A percentile compares a stretch with the other conserved stretches of the same genome.
Conservation (phyloP, 495 filamentous ascomycete genomes). For the Articulospora tetracladia region DNA sequence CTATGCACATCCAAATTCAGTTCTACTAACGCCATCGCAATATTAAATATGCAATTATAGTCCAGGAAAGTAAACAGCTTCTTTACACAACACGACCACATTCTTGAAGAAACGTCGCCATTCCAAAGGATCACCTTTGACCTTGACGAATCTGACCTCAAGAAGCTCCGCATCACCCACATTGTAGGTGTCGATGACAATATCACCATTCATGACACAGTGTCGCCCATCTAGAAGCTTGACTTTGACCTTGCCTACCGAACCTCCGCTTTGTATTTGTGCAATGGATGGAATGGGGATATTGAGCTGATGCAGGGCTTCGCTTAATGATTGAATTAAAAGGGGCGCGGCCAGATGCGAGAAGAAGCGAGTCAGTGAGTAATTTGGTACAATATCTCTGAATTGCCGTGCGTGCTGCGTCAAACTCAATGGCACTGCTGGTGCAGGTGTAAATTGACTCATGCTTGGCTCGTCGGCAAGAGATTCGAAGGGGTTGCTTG, state of each 20-base stretch:
- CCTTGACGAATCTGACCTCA: constrained; percentile 89
- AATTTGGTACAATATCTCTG: constrained; percentile 75
- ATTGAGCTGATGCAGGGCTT: constrained; percentile 78
- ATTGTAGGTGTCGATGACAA: constrained; percentile 68
- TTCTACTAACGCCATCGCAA: constrained; percentile 7
- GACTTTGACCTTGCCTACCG: constrained; percentile 59
- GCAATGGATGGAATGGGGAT: constrained; percentile 60
- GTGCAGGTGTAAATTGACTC: constrained; percentile 83
- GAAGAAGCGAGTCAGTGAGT: constrained; percentile 87
- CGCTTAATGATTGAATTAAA: constrained; percentile 73
- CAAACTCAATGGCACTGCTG: constrained; percentile 70
- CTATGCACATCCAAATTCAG: not conserved
- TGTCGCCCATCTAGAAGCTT: constrained; percentile 73
- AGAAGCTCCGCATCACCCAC: constrained; percentile 52
- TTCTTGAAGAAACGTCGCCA: constrained; percentile 98
- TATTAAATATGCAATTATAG: not conserved
- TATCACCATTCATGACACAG: constrained; percentile 78
- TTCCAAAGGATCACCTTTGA: constrained; percentile 93
- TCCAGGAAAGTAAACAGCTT: constrained; percentile 54
- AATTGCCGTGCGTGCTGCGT: constrained; percentile 88
- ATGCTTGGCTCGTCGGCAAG: constrained; percentile 87
- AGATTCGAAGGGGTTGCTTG: constrained; percentile 41
- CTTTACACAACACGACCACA: constrained; percentile 76
- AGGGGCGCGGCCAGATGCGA: constrained; percentile 74
- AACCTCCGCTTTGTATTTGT: constrained; percentile 34